A percentile compares a stretch with the other conserved stretches of the same genome.
These are phyloP conservation scores for Cymbidium sinense DNA, from an alignment of 106 monocot genomes.

Conservation along the genomic window DNA sequence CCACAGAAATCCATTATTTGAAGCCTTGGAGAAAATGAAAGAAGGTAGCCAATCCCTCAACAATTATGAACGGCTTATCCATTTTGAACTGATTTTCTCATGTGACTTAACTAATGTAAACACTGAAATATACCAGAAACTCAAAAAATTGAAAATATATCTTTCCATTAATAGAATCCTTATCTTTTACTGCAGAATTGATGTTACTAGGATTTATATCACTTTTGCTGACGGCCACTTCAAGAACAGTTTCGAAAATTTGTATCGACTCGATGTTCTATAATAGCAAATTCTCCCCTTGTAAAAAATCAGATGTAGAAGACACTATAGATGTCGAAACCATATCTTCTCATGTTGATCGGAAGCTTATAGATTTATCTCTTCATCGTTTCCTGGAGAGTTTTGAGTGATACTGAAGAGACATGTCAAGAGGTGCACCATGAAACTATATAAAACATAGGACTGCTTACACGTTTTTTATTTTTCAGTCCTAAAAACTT, in stretches of 20 bases:
- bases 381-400: constrained; percentile 40
- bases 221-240: constrained; percentile 77
- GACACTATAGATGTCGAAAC: constrained; percentile 23
- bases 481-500: not conserved
- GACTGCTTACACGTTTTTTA: not conserved
- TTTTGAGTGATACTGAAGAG: constrained; percentile 24
- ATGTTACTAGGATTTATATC: constrained; percentile 97
- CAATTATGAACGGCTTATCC: not conserved
- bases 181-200: constrained; percentile 54
- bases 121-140: not conserved
- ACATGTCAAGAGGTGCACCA: constrained; percentile 60
- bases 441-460: not conserved
- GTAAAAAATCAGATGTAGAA: constrained; percentile 52
- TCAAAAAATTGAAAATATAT: not conserved
- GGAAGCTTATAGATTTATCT: constrained; percentile 19
- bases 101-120: not conserved
- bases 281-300: constrained; percentile 73
- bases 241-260: constrained; percentile 77
- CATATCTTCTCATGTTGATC: constrained; percentile 18
- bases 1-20: constrained; percentile 70
- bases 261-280: constrained; percentile 94
- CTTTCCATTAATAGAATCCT: not conserved
- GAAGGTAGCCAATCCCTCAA: constrained; percentile 51
- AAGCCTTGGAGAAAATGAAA: constrained; percentile 99
- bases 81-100: not conserved